Evolutionary conservation across 306 rosid genomes (phyloP).

Genomic region (Aeschynomene evenia): DNA sequence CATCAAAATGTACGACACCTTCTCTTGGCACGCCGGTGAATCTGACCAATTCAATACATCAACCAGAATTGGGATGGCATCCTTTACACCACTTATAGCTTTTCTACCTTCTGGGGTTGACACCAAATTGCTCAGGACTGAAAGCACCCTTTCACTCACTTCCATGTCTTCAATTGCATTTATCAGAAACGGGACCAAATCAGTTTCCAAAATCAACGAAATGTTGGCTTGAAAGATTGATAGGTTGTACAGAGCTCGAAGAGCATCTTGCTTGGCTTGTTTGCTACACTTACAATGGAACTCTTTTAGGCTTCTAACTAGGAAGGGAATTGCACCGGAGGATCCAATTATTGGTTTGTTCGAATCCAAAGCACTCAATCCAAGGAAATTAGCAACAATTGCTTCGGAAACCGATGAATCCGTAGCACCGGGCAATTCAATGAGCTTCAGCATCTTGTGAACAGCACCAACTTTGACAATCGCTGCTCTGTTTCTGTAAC

Average conservation of each 20-base stretch:
- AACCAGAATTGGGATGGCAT: slow-evolving; percentile 53
- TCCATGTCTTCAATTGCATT: slow-evolving; percentile 76
- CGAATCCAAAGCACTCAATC: slow-evolving; percentile 85
- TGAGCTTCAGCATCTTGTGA: slow-evolving; percentile 84
- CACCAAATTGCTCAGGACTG: slow-evolving; percentile 71
- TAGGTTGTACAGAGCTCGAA: slow-evolving; percentile 88
- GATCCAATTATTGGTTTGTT: slow-evolving; percentile 91
- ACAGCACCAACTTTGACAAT: slow-evolving; percentile 87
- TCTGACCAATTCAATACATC: slow-evolving; percentile 88
- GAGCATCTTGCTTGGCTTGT: slow-evolving; percentile 84
- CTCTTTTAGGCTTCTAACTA: slow-evolving; percentile 57
- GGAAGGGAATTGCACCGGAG: slow-evolving; percentile 87
- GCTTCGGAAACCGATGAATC: slow-evolving; percentile 75
- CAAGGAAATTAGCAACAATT: slow-evolving; percentile 85
- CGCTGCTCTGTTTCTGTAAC: slow-evolving; percentile 82
- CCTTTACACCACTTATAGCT: slow-evolving; percentile 50
- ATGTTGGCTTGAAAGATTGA: slow-evolving; percentile 64
- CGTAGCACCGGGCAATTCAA: slow-evolving; percentile 48
- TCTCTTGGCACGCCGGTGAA: slow-evolving; percentile 91
- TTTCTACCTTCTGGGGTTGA: slow-evolving; percentile 79
- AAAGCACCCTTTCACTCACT: slow-evolving; percentile 71
- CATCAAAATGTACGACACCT: slow-evolving; percentile 86
- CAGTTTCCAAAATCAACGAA: slow-evolving; percentile 65
- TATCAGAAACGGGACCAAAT: slow-evolving; percentile 57
- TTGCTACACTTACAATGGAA: slow-evolving; percentile 34